phyloP scores from a whole-genome alignment of 768 basidiomycete species.

The Floccularia luteovirens region DNA sequence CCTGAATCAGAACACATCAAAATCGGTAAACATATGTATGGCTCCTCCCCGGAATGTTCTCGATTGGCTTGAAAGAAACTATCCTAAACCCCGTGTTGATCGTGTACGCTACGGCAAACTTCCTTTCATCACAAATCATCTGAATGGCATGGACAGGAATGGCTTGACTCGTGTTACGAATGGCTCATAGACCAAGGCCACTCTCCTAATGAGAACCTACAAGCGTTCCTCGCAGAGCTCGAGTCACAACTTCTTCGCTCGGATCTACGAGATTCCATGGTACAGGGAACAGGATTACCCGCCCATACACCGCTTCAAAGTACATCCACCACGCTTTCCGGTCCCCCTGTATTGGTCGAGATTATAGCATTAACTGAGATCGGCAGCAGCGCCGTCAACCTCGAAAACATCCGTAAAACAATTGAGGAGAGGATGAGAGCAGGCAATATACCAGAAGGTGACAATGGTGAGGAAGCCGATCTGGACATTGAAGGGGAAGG shows the following conservation, averaged over 20 bases:
- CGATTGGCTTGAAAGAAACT: conserved; percentile 47
- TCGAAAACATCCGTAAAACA: conserved; percentile 62
- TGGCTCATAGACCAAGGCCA: conserved; percentile 51
- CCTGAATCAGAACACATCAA: too few relatives aligned
- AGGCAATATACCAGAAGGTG: conserved; percentile 31
- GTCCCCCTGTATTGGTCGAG: conserved; percentile 63
- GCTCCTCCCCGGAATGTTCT: conserved; percentile 25
- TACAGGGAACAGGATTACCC: conserved; percentile 63
- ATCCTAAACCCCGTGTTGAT: conserved; percentile 59
- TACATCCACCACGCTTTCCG: conserved; percentile 23
- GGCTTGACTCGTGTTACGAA: conserved; percentile 66
- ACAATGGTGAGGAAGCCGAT: conserved; percentile 44
- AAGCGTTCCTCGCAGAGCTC: conserved; percentile 45
- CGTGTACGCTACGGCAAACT: too few relatives aligned
- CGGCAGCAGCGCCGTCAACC: conserved; percentile 72
- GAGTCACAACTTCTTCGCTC: conserved; percentile 67
- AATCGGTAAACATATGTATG: conserved; percentile 11
- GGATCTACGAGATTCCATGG: conserved; percentile 64
- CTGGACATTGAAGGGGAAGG: conserved; percentile 62
- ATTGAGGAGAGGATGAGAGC: conserved; percentile 58
- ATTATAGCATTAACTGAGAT: conserved; percentile 77
- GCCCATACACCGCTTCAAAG: conserved; percentile 25
- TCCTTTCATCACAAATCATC: background rate
- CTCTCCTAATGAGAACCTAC: conserved; percentile 37
- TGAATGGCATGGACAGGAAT: conserved; percentile 41